These are phyloP conservation scores for Asterionellopsis glacialis DNA, from an alignment of 108 stramenopile species.

Conservation along the genomic window DNA sequence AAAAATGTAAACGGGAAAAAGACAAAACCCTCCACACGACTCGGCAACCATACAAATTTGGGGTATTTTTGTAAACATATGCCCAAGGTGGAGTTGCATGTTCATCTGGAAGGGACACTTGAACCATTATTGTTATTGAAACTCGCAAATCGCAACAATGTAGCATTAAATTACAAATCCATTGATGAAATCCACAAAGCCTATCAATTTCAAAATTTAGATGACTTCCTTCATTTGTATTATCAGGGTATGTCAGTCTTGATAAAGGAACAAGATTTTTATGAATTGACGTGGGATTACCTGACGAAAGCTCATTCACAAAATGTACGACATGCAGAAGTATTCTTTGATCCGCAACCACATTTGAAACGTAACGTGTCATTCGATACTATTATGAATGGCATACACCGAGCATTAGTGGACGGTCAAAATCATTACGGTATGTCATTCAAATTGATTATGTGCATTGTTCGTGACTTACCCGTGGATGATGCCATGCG, in stretches of 20 bases:
- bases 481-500: constrained; percentile 19
- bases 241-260: constrained; percentile 28
- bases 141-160: constrained; percentile 25
- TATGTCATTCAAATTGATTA: constrained; percentile 21
- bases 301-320: constrained; percentile 19
- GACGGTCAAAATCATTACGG: constrained; percentile 22
- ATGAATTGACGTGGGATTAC: constrained; percentile 34
- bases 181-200: constrained; percentile 18
- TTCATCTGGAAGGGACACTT: constrained; percentile 42
- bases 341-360: constrained; percentile 47
- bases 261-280: constrained; percentile 25
- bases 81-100: constrained; percentile 38
- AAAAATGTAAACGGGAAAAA: too few species aligned
- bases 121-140: constrained; percentile 29
- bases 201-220: constrained; percentile 27
- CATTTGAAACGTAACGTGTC: constrained; percentile 28
- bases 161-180: constrained; percentile 17
- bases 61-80: background rate
- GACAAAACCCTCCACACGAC: too few species aligned
- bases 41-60: too few species aligned
- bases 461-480: constrained; percentile 31
- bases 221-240: constrained; percentile 33
- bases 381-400: constrained; percentile 27
- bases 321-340: constrained; percentile 29
- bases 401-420: constrained; percentile 16